These are phyloP conservation scores for Boletales sp. DNA, from an alignment of 768 basidiomycete genomes.

Conservation along the genomic window DNA sequence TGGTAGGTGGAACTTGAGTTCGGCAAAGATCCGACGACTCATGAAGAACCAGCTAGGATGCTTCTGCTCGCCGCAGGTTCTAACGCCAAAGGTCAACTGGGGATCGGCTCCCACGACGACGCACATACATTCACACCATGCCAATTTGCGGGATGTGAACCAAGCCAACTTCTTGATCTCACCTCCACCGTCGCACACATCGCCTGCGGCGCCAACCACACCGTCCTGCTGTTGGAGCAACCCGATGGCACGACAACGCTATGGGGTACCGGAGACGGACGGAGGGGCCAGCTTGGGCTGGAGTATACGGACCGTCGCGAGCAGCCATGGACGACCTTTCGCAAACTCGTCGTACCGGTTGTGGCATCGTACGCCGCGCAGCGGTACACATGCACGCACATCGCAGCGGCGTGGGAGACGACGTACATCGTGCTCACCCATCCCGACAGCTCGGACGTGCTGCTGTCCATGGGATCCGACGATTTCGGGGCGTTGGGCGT, in stretches of 20 bases:
- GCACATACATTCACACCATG: slow-evolving; percentile 38
- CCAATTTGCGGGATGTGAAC: slow-evolving; percentile 25
- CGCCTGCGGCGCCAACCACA: slow-evolving; percentile 76
- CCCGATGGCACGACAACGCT: slow-evolving; percentile 37
- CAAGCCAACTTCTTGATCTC: slow-evolving; percentile 22
- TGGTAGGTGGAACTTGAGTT: background rate
- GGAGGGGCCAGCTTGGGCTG: slow-evolving; percentile 68
- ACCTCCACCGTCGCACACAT: slow-evolving; percentile 43
- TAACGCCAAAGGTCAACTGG: slow-evolving; percentile 48
- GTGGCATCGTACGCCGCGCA: slow-evolving; percentile 25
- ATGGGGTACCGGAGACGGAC: slow-evolving; percentile 76
- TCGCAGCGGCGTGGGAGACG: slow-evolving; percentile 83
- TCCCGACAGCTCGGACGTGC: slow-evolving; percentile 40
- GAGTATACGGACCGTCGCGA: slow-evolving; percentile 12
- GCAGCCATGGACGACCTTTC: slow-evolving; percentile 37
- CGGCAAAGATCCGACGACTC: too few species aligned
- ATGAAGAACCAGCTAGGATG: too few species aligned
- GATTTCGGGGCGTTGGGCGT: slow-evolving; percentile 81
- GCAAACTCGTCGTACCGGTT: slow-evolving; percentile 42
- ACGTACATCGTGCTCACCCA: slow-evolving; percentile 63
- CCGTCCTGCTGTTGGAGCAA: slow-evolving; percentile 58
- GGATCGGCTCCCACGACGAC: slow-evolving; percentile 37
- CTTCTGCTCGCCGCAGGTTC: slow-evolving; percentile 39
- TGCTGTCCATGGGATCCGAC: slow-evolving; percentile 80
- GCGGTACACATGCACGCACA: slow-evolving; percentile 42